Percentiles rank a stretch among this genome's conserved stretches.
phyloP scores from a whole-genome alignment of 306 rosid species.

The Oxytropis ochrocephala region DNA sequence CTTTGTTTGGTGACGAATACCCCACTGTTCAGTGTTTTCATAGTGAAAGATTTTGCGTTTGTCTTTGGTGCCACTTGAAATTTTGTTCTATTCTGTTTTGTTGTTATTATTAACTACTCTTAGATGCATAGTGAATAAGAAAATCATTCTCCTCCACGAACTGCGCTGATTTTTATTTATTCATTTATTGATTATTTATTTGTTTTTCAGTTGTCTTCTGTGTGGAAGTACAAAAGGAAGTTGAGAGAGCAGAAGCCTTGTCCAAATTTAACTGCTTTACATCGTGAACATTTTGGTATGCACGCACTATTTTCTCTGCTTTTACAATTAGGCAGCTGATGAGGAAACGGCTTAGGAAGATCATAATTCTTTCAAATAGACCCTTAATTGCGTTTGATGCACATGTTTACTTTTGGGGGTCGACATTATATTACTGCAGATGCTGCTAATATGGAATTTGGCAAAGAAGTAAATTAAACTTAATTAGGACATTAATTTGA shows the following conservation, averaged over 20 bases:
- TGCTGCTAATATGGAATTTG: slow-evolving; percentile 8
- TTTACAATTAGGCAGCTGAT: no score
- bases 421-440: not conserved
- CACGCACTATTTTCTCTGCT: not conserved
- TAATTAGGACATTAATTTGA: not conserved
- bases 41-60: not conserved
- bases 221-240: slow-evolving; percentile 85
- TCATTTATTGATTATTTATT: not conserved
- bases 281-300: slow-evolving; percentile 50
- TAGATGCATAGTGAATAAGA: not conserved
- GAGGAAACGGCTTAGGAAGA: no score
- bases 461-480: not conserved
- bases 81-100: not conserved
- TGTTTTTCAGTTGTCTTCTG: slow-evolving; percentile 62
- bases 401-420: not conserved
- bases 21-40: not conserved
- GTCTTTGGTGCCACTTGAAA: not conserved
- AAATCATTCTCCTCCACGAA: not conserved
- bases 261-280: slow-evolving; percentile 55
- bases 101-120: not conserved
- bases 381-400: not conserved
- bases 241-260: slow-evolving; percentile 81
- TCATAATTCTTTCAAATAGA: no score
- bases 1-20: slow-evolving; percentile 5
- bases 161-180: not conserved